phyloP scores from a whole-genome alignment of 768 basidiomycete genomes.

The Coprinopsis marcescibilis region DNA sequence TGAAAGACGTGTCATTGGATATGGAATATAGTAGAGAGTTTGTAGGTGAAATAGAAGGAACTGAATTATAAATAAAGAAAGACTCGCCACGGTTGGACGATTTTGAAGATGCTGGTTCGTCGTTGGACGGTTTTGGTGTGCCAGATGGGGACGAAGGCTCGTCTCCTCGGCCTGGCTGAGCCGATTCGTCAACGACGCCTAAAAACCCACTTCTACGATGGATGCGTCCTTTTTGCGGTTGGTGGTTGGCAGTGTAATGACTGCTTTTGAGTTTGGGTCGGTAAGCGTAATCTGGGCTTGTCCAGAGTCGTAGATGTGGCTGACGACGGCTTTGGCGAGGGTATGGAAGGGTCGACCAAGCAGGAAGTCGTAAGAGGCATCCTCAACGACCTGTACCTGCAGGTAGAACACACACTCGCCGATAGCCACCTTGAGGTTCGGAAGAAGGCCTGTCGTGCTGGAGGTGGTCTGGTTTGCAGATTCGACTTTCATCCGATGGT shows the following conservation, averaged over 20 bases:
- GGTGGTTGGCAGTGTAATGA: constrained; percentile 11
- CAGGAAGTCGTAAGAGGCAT: constrained; percentile 18
- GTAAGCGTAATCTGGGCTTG: constrained; percentile 6
- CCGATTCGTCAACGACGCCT: constrained; percentile 10
- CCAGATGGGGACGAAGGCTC: too few species aligned
- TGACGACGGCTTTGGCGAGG: constrained; percentile 8
- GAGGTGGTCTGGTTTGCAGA: constrained; percentile 16
- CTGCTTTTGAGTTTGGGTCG: constrained; percentile 14
- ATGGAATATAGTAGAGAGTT: background rate
- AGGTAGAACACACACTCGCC: constrained; percentile 15
- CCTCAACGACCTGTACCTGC: constrained; percentile 18
- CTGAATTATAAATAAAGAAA: background rate
- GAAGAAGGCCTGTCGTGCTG: constrained; percentile 14
- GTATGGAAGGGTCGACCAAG: constrained; percentile 18
- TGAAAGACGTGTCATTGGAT: background rate
- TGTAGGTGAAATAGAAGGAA: background rate
- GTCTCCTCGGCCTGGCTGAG: constrained; percentile 10
- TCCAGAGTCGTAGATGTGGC: constrained; percentile 6
- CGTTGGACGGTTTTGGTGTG: too few species aligned
- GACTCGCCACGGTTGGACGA: background rate
- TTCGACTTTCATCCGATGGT: constrained; percentile 16
- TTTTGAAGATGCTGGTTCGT: background rate
- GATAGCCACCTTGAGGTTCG: constrained; percentile 12
- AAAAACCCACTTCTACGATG: constrained; percentile 6
- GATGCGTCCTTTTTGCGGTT: background rate